These are phyloP conservation scores for Populus pruinosa DNA, from an alignment of 345 rosid genomes.

Conservation along the genomic window DNA sequence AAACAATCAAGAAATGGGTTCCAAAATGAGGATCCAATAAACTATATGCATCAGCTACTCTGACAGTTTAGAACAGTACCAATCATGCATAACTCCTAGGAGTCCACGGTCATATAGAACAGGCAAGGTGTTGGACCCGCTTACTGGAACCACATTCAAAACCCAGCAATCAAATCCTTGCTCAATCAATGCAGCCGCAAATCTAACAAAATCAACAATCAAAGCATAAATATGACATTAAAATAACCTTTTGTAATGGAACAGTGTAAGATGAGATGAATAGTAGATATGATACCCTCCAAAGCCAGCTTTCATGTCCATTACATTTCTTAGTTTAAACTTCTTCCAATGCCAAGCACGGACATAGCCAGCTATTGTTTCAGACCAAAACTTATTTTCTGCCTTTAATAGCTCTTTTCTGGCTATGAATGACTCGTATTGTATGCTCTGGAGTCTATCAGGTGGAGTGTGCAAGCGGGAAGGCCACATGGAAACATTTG, in stretches of 20 bases:
- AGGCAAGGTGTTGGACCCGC: slow-evolving; percentile 89
- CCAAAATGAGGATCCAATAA: slow-evolving; percentile 6
- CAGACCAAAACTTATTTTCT: slow-evolving; percentile 88
- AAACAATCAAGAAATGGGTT: not conserved
- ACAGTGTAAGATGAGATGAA: slow-evolving; percentile 10
- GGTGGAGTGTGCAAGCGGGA: slow-evolving; percentile 79
- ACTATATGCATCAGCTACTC: not conserved
- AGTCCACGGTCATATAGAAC: slow-evolving; percentile 96
- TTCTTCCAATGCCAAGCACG: slow-evolving; percentile 79
- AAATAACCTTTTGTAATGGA: not conserved
- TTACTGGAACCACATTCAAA: slow-evolving; percentile 82
- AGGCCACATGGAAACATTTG: slow-evolving; percentile 75
- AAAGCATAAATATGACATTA: slow-evolving; percentile 12
- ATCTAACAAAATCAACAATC: slow-evolving; percentile 48
- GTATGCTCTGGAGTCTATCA: slow-evolving; percentile 82
- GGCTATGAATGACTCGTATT: slow-evolving; percentile 77
- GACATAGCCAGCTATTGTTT: slow-evolving; percentile 66
- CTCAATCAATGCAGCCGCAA: slow-evolving; percentile 79
- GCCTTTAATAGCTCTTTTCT: slow-evolving; percentile 88
- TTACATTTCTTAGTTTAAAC: slow-evolving; percentile 77
- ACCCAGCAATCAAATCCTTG: slow-evolving; percentile 79
- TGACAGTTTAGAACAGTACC: slow-evolving; percentile 47
- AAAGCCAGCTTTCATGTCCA: slow-evolving; percentile 96
- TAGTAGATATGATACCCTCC: slow-evolving; percentile 64
- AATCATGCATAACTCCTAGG: slow-evolving; percentile 91